Evolutionary conservation across 805 yeast genomes (phyloP), one percentile per base, ranked within the genome.

Genomic region (Candida insectorum): DNA sequence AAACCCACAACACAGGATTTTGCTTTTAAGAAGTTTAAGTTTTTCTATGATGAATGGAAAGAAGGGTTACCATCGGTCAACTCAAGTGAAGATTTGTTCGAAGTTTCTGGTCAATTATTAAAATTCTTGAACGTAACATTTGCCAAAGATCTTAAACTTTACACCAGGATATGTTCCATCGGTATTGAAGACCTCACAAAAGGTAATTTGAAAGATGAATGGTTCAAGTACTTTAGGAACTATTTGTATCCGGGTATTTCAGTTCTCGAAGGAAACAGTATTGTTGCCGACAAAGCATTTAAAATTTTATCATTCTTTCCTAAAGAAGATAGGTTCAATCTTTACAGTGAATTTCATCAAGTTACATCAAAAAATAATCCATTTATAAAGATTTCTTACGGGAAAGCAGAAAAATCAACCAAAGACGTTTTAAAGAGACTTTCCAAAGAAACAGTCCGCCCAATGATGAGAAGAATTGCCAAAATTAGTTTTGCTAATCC

Each of bases 401-500:
- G 75, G 11, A 75, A 67, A 37, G 82, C 94, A 0, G 93, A 82
- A 50, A 86, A 84, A 52, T 76, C 81, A 24, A 85, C 95, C 0
- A 86, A 81, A 48, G 81, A 79, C 50, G 70, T 81, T 3, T 60
- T 91, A 43, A 89, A 91, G 51, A 69, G 96, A 36, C 65, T 91
- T 16, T 85, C 95, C 14, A 81, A 81, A 28, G 89, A 85, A 41
- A 88, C 85, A 40, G 80, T 84, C 2, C 66, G 71, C 16, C 74
- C 77, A 15, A 81, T 85, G 74, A 81, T 82, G 75, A 69, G 88
- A 40, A 68, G 76, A 28, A 61, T 91, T 16, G 82, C 94, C 0
- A 79, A 80, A 43, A 67, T 86, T 9, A 73, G 88, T 14, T 79
- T 77, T 39, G 60, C 83, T 1, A 86, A 86, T 52, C 97, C 97